These are phyloP conservation scores for Fagus crenata DNA, from an alignment of 306 rosid genomes.

Conservation along the genomic window DNA sequence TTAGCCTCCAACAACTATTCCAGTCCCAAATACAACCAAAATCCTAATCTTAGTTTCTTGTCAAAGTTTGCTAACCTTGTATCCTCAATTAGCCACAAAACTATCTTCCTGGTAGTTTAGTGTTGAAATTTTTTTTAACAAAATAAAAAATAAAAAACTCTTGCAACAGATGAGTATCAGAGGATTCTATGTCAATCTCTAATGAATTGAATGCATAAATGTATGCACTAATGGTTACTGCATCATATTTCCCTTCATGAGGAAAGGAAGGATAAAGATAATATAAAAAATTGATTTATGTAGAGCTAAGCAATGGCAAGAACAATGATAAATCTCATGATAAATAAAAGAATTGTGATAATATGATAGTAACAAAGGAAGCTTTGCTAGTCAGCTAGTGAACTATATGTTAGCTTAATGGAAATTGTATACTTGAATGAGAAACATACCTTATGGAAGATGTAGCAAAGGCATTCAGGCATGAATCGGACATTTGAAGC, in stretches of 20 bases:
- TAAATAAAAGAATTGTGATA: not conserved
- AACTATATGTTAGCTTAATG: not conserved
- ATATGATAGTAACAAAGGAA: not conserved
- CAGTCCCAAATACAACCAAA: not conserved
- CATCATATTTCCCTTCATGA: not conserved
- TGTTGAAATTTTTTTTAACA: not conserved
- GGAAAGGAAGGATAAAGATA: not conserved
- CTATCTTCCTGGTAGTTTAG: not conserved
- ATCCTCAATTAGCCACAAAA: not conserved
- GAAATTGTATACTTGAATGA: slow-evolving; percentile 19
- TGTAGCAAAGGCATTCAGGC: slow-evolving; percentile 98
- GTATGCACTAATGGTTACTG: not conserved
- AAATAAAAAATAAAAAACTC: not conserved
- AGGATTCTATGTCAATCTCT: not conserved
- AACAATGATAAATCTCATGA: not conserved
- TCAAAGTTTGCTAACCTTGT: not conserved
- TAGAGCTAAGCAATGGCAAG: not conserved
- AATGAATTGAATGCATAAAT: not conserved
- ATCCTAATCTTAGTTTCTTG: not conserved
- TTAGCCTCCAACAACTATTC: not conserved
- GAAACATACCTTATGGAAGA: slow-evolving; percentile 81
- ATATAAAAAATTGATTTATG: not conserved
- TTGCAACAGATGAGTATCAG: not conserved
- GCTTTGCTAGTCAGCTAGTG: not conserved
- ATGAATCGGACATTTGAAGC: slow-evolving; percentile 97